These are phyloP conservation scores for Sugiyamaella pinicola DNA, from an alignment of 1,139 yeast genomes.

Conservation along the genomic window DNA sequence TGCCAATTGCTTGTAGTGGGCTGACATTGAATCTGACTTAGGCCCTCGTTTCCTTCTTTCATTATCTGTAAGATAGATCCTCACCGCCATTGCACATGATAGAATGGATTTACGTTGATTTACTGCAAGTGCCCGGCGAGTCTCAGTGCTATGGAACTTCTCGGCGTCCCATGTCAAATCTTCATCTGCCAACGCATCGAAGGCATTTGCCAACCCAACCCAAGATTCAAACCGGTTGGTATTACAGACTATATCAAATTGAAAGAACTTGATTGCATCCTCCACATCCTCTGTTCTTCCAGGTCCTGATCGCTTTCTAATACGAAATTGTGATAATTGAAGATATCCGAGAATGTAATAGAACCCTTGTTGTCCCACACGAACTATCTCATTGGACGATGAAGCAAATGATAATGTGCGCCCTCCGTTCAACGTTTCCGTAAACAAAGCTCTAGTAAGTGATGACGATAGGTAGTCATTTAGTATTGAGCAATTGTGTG, in stretches of 20 bases:
- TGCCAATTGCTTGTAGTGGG: slow-evolving; percentile 44
- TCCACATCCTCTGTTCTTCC: slow-evolving; percentile 82
- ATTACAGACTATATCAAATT: slow-evolving; percentile 66
- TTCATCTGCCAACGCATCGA: slow-evolving; percentile 78
- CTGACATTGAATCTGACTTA: neutral
- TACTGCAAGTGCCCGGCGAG: slow-evolving; percentile 62
- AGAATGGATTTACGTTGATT: slow-evolving; percentile 70
- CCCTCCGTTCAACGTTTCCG: slow-evolving; percentile 61
- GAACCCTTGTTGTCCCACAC: slow-evolving; percentile 56
- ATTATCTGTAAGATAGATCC: slow-evolving; percentile 44
- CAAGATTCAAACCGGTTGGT: slow-evolving; percentile 79
- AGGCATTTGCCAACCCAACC: slow-evolving; percentile 82
- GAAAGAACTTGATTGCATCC: slow-evolving; percentile 65
- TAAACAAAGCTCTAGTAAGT: slow-evolving; percentile 54
- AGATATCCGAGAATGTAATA: slow-evolving; percentile 74
- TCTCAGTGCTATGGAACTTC: slow-evolving; percentile 65
- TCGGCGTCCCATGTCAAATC: slow-evolving; percentile 91
- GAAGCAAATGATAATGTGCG: slow-evolving; percentile 46
- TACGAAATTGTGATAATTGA: slow-evolving; percentile 64
- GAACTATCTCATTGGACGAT: slow-evolving; percentile 38
- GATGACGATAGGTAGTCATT: slow-evolving; percentile 57
- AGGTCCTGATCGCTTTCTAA: slow-evolving; percentile 70
- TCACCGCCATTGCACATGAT: slow-evolving; percentile 79
- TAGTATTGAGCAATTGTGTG: slow-evolving; percentile 46
- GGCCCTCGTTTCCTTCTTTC: slow-evolving; percentile 24